Conservation (phyloP, 2,329 filamentous ascomycete species). For the Colletotrichum gigasporum region DNA sequence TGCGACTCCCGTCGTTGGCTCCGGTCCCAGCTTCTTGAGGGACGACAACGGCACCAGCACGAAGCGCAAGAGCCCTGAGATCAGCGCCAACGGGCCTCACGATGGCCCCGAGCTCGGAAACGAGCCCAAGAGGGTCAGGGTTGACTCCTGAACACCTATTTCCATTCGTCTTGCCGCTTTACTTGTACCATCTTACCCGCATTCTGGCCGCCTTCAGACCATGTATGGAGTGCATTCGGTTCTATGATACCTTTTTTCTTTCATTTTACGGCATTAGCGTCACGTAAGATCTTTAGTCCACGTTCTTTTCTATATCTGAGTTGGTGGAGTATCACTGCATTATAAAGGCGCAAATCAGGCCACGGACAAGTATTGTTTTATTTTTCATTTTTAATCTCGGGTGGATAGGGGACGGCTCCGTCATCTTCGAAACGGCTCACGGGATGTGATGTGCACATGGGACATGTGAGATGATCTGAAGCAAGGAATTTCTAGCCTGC, state of each 20-base stretch:
- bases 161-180: neutral
- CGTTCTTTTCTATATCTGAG: conserved; percentile 13
- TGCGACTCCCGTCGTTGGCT: conserved; percentile 78
- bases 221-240: conserved; percentile 29
- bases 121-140: conserved; percentile 64
- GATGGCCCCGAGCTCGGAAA: conserved; percentile 52
- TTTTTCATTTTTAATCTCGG: neutral
- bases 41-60: conserved; percentile 56
- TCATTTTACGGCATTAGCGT: conserved; percentile 30
- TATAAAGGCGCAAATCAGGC: conserved; percentile 15
- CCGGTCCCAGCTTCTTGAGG: conserved; percentile 70
- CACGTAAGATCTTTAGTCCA: conserved; percentile 23
- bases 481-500: conserved; percentile 4
- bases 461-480: conserved; percentile 26
- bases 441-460: conserved; percentile 19
- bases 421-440: neutral
- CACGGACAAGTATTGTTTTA: conserved; percentile 14
- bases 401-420: neutral
- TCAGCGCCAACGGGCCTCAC: conserved; percentile 48
- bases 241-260: conserved; percentile 34
- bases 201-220: conserved; percentile 15
- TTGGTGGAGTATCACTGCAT: conserved; percentile 16
- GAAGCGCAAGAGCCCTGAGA: conserved; percentile 68
- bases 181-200: conserved; percentile 25
- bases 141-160: conserved; percentile 50